phyloP scores from a whole-genome alignment of 306 rosid genomes.

The Argentina anserina region DNA sequence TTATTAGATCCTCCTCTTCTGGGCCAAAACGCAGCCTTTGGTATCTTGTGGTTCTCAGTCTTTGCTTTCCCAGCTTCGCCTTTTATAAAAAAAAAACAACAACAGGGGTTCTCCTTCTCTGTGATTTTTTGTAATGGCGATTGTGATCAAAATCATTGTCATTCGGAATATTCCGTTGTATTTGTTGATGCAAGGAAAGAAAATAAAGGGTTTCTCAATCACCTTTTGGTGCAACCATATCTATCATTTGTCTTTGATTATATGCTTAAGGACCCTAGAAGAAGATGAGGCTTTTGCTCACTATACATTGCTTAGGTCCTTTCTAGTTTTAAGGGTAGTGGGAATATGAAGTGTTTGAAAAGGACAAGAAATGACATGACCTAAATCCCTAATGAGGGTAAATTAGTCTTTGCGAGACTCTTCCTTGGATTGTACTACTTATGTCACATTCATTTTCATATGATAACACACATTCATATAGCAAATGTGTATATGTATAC shows the following conservation, averaged over 20 bases:
- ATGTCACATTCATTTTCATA: neutral
- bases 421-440: neutral
- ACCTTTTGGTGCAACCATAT: slow-evolving; percentile 28
- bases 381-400: neutral
- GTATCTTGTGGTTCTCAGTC: slow-evolving; percentile 23
- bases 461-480: neutral
- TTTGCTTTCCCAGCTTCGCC: slow-evolving; percentile 1
- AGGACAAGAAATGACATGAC: slow-evolving; percentile 1
- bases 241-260: slow-evolving; percentile 25
- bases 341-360: slow-evolving; percentile 27
- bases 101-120: neutral
- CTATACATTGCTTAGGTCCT: slow-evolving; percentile 25
- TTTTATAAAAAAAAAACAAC: neutral
- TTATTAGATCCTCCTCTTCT: slow-evolving; percentile 25
- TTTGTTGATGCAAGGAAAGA: slow-evolving; percentile 29
- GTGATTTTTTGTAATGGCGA: neutral
- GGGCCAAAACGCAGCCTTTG: slow-evolving; percentile 34
- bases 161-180: slow-evolving; percentile 32
- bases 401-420: neutral
- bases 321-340: slow-evolving; percentile 37
- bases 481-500: neutral
- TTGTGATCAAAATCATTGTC: slow-evolving; percentile 5
- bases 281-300: slow-evolving; percentile 25
- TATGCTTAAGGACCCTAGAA: slow-evolving; percentile 24
- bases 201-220: slow-evolving; percentile 3